Percentiles rank a stretch among this genome's conserved stretches.
Conservation (phyloP, 169 alveolate genomes). For the Cryptosporidium felis region DNA sequence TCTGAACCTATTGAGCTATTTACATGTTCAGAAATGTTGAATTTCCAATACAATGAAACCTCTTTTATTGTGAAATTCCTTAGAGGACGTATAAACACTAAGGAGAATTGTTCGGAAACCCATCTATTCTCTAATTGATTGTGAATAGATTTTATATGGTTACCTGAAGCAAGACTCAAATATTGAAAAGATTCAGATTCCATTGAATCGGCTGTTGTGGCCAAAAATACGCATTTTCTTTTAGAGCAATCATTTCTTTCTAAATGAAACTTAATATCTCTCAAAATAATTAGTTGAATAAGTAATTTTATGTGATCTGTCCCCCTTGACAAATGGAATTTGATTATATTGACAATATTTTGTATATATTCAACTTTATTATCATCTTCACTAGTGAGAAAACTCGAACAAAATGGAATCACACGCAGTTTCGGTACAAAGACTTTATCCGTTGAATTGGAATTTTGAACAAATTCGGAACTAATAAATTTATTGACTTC, state of each 20-base stretch:
- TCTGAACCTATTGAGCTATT: constrained; percentile 42
- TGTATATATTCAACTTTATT: not conserved
- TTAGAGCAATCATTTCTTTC: not conserved
- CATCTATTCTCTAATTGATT: constrained; percentile 7
- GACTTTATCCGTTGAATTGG: not conserved
- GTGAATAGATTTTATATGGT: constrained; percentile 21
- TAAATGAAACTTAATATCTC: constrained; percentile 17
- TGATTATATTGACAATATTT: constrained; percentile 8
- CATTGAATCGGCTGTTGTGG: constrained; percentile 43
- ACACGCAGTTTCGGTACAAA: not conserved
- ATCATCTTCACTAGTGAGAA: not conserved
- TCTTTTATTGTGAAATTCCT: constrained; percentile 28
- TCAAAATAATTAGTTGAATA: constrained; percentile 27
- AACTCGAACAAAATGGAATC: constrained; percentile 63
- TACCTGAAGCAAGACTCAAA: constrained; percentile 36
- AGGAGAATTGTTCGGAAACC: not conserved
- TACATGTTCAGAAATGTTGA: not conserved
- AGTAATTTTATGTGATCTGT: constrained; percentile 42
- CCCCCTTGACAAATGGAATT: not conserved
- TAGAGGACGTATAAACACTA: constrained; percentile 35
- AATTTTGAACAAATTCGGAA: not conserved
- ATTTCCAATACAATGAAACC: constrained; percentile 38
- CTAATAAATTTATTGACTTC: not conserved
- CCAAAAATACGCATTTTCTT: constrained; percentile 13
- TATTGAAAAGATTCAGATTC: constrained; percentile 57